Base-by-base conservation (phyloP, 2,329 filamentous ascomycete species). In the Aspergillus tanneri region DNA sequence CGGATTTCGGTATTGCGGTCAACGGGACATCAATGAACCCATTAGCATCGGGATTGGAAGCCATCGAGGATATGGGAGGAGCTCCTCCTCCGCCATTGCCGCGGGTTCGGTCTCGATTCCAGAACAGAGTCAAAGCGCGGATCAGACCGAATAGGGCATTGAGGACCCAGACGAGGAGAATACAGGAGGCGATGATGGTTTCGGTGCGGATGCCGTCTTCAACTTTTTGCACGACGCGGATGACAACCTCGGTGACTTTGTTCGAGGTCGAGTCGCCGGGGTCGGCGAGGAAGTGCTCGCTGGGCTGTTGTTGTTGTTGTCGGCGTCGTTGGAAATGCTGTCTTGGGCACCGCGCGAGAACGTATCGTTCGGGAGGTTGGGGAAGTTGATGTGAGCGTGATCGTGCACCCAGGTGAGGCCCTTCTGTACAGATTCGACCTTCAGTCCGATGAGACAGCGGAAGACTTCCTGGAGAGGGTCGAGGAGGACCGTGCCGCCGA, bases 391-490 rank as follows among this genome's bases (percentile, higher is more conserved):
- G 53, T 93, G 82, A 3, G 93, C 90, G 65, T 97, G 76, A 57
- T 97, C 86, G 61, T 88, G 82, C 9, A 96, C 87, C 92, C 92
- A 99, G 1, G 88, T 95, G n/a, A 97, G 78, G 10, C 87, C 93
- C 63, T 87, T 86, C 67, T 97, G 83, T 56, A 99, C 83, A 18
- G 84, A 81, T 57, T 88, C 83, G 54, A 97, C 79, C 75, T 97
- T 97, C 63, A 95, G 78, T 6, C 86, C 83, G 55, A 97, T 83
- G n/a, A 97, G 77, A 64, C 93, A 97, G 64, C 88, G 81, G 54
- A 96, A 79, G 25, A 96, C 83, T 35, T 88, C 86, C 61, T 83
- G 78, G 61, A 96, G 85, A 0, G 90, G 88, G 22, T 85, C 81
- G 56, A 90, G 81, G 35, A 96, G 84, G 34, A 91, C 72, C 0